These are phyloP conservation scores for Taphrina betulina DNA, from an alignment of 1,139 yeast species.

Conservation along the genomic window DNA sequence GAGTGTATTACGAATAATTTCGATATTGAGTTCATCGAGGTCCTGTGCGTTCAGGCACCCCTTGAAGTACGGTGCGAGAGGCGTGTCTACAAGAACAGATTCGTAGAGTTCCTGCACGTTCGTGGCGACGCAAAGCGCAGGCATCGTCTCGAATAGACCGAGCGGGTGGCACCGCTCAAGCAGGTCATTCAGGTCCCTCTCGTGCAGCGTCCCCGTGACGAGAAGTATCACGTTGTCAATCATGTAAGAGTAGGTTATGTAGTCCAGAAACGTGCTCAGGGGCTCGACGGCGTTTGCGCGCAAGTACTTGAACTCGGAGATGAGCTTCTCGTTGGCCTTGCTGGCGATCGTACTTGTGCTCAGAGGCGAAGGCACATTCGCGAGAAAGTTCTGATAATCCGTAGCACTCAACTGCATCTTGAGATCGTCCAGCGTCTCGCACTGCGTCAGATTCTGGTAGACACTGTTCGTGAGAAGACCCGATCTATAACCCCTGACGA, in stretches of 20 bases:
- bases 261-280: constrained; percentile 79
- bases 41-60: constrained; percentile 90
- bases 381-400: constrained; percentile 87
- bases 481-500: constrained; percentile 89
- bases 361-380: constrained; percentile 76
- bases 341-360: constrained; percentile 83
- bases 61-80: constrained; percentile 93
- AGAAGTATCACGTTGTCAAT: constrained; percentile 93
- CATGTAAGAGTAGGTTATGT: constrained; percentile 93
- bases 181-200: constrained; percentile 83
- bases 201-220: constrained; percentile 96
- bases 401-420: constrained; percentile 92
- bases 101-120: constrained; percentile 89
- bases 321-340: constrained; percentile 69
- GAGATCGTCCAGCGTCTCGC: constrained; percentile 90
- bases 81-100: constrained; percentile 95
- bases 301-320: constrained; percentile 80
- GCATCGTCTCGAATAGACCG: constrained; percentile 98
- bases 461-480: constrained; percentile 76
- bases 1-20: constrained; percentile 84
- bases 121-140: constrained; percentile 90
- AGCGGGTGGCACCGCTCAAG: constrained; percentile 89
- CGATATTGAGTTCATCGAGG: constrained; percentile 92
- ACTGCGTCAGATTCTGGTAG: constrained; percentile 88
- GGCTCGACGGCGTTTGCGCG: constrained; percentile 81